Evolutionary conservation across 176 grass and related monocot genomes (phyloP).

Genomic region (Puya raimondii): DNA sequence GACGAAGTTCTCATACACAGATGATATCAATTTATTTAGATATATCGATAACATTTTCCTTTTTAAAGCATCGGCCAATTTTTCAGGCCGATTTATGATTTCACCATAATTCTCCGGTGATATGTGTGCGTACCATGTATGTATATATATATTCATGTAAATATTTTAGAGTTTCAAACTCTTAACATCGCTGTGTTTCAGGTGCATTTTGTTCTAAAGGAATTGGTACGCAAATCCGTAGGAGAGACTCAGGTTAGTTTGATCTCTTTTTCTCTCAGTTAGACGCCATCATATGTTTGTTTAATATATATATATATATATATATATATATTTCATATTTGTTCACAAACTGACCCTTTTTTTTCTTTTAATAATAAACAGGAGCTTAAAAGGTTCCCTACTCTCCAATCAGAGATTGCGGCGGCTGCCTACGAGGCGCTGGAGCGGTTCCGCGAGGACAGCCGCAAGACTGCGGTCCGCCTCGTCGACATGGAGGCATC

Average conservation of each 20-base stretch:
- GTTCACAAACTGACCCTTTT: neutral
- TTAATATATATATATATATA: too few species aligned
- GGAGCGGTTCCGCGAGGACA: slow-evolving; percentile 53
- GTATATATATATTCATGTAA: too few species aligned
- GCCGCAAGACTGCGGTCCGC: slow-evolving; percentile 44
- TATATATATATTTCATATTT: slow-evolving; percentile 1
- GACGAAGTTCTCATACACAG: too few species aligned
- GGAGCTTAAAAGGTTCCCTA: slow-evolving; percentile 58
- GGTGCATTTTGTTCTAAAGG: slow-evolving; percentile 53
- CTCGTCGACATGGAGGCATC: slow-evolving; percentile 70
- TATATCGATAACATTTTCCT: too few species aligned
- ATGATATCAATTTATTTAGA: too few species aligned
- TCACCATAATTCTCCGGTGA: too few species aligned
- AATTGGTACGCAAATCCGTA: slow-evolving; percentile 60
- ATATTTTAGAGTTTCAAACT: neutral
- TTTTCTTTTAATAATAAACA: slow-evolving; percentile 13
- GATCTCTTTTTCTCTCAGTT: neutral
- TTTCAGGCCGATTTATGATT: too few species aligned
- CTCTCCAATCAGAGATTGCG: slow-evolving; percentile 51
- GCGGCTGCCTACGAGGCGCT: slow-evolving; percentile 41
- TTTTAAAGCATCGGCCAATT: too few species aligned
- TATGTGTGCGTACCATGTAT: too few species aligned
- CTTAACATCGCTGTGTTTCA: slow-evolving; percentile 16
- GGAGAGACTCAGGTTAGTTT: slow-evolving; percentile 48
- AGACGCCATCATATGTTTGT: neutral